Conservation (phyloP, 192 early-diverging fungal genomes). For the Coemansia sp. region DNA sequence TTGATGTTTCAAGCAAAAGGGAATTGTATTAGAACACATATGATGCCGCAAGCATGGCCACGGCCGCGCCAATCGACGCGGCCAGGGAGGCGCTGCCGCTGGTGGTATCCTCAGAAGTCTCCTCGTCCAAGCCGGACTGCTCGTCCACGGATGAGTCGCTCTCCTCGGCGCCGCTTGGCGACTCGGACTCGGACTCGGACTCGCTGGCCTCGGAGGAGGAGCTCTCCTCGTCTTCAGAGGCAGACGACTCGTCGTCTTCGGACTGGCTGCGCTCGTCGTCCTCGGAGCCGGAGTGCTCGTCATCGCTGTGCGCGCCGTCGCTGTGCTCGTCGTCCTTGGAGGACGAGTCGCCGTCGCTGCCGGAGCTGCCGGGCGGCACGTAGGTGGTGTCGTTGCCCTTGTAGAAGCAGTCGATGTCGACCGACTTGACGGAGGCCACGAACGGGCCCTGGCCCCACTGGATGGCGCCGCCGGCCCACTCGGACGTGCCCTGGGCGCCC, state of each 20-base stretch:
- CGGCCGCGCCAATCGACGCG: slow-evolving; percentile 26
- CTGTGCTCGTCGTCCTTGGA: slow-evolving; percentile 4
- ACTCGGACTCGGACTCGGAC: background rate
- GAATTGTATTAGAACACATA: slow-evolving; percentile 24
- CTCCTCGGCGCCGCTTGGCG: background rate
- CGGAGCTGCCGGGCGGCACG: slow-evolving; percentile 43
- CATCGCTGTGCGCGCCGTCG: slow-evolving; percentile 8
- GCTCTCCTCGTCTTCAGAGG: slow-evolving; percentile 3
- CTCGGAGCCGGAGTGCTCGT: slow-evolving; percentile 3
- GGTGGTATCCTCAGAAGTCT: slow-evolving; percentile 1
- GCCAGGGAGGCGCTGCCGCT: slow-evolving; percentile 21
- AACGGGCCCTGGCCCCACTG: slow-evolving; percentile 57
- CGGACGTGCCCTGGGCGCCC: slow-evolving; percentile 48
- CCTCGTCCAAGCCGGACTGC: slow-evolving; percentile 8
- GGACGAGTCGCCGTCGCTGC: slow-evolving; percentile 5
- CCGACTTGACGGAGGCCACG: slow-evolving; percentile 53
- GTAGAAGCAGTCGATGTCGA: slow-evolving; percentile 54
- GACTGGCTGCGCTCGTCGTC: slow-evolving; percentile 2
- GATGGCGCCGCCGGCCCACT: slow-evolving; percentile 64
- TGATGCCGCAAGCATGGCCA: slow-evolving; percentile 33
- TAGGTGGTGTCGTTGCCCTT: slow-evolving; percentile 57
- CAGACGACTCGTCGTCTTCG: slow-evolving; percentile 9
- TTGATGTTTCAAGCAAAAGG: no score
- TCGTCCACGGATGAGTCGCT: slow-evolving; percentile 12
- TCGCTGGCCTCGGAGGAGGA: slow-evolving; percentile 6